These are phyloP conservation scores for Nemania sp. DNA, from an alignment of 2,329 filamentous ascomycete species.

Conservation along the genomic window DNA sequence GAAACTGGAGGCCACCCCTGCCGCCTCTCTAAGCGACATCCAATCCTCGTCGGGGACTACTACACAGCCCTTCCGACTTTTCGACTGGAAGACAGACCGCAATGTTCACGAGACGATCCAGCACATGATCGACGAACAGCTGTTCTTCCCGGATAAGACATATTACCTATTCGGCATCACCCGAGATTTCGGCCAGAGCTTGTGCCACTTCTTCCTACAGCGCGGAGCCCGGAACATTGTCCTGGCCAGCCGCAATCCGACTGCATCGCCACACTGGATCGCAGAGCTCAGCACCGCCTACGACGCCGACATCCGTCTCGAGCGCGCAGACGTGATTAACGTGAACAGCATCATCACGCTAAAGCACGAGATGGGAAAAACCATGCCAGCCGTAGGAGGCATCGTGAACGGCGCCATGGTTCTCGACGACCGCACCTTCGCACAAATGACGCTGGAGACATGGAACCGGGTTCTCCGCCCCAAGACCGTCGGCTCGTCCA, in stretches of 20 bases:
- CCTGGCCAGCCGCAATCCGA: constrained; percentile 45
- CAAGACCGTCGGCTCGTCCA: constrained; percentile 46
- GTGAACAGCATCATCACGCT: constrained; percentile 37
- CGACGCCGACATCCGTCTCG: constrained; percentile 28
- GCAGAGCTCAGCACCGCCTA: constrained; percentile 32
- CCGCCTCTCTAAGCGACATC: constrained; percentile 34
- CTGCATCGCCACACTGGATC: constrained; percentile 39
- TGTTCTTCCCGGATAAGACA: constrained; percentile 41
- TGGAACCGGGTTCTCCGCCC: constrained; percentile 45
- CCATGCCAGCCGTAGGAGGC: constrained; percentile 42
- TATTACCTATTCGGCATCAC: constrained; percentile 48
- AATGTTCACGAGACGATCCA: constrained; percentile 31
- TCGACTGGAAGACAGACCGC: constrained; percentile 47
- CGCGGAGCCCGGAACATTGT: constrained; percentile 46
- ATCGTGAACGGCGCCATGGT: constrained; percentile 52
- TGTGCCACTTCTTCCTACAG: constrained; percentile 44
- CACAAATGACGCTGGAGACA: constrained; percentile 44
- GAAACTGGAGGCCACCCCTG: constrained; percentile 5
- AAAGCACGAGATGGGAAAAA: constrained; percentile 25
- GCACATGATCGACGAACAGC: constrained; percentile 28
- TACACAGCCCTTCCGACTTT: constrained; percentile 36
- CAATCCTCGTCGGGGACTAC: constrained; percentile 17
- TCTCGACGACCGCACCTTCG: constrained; percentile 48
- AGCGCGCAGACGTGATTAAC: constrained; percentile 35
- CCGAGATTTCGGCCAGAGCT: constrained; percentile 49